Percentiles rank a stretch among this genome's conserved stretches.
Conservation (phyloP, 129 eudicot genomes). For the Silybum marianum region DNA sequence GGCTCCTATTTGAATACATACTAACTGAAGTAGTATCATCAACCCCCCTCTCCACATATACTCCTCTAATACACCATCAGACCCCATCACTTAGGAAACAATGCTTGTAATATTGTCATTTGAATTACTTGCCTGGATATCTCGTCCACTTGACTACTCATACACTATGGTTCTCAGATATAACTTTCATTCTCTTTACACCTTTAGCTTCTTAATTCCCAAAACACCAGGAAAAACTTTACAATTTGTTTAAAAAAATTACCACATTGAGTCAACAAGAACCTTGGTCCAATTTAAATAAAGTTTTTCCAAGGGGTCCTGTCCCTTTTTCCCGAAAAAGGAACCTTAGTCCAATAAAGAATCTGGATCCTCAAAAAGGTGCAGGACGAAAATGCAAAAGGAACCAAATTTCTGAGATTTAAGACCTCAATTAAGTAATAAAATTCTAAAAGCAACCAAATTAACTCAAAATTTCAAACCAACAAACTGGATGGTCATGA, state of each 20-base stretch:
- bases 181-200: background rate
- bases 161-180: background rate
- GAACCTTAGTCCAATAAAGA: background rate
- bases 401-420: background rate
- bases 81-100: too few species aligned
- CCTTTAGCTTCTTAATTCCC: background rate
- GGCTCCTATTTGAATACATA: too few species aligned
- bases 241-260: background rate
- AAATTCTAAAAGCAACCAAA: background rate
- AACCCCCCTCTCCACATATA: too few species aligned
- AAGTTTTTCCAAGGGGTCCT: background rate
- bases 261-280: background rate
- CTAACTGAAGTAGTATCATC: too few species aligned
- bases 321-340: background rate
- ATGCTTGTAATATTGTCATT: too few species aligned
- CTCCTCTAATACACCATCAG: too few species aligned
- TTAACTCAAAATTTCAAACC: background rate
- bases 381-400: background rate
- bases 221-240: background rate
- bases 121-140: too few species aligned
- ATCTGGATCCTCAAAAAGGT: background rate
- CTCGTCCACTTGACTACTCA: background rate
- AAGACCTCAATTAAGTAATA: constrained; percentile 1
- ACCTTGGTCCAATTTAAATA: background rate
- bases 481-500: background rate